Base-by-base conservation (phyloP, 202 grass and related monocot species). In the Saccharum hybrid region DNA sequence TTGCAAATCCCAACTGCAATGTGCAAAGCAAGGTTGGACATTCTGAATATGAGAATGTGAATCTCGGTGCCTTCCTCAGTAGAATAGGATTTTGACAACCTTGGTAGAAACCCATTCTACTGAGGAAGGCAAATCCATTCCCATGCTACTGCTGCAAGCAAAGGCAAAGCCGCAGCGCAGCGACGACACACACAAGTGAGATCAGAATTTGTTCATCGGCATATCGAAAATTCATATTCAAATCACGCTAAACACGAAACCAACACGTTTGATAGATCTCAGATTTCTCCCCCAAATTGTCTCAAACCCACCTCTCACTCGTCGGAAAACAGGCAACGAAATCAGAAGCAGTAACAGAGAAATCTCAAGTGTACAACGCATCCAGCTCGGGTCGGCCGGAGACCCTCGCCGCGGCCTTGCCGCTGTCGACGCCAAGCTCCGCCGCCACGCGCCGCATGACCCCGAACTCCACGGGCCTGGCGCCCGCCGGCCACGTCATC, bases 401-500 rank as follows among this genome's bases (percentile, higher is more conserved):
- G 78, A 82, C 28, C 70, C 81, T 81, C 21, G 49, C 74, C 9
- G 81, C 81, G 30, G 64, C 70, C 82, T 81, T 71, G 22, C 4
- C 48, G 5, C 75, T 21, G 49, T 93, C 86, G 64, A 98, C 81
- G 49, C 92, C 89, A 30, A 95, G 81, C 54, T 84, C 66, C 36
- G 23, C 71, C 78, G 94, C 69, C 36, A 95, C 70, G 49, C 79
- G 77, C 51, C 79, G 62, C 78, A 85, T 79, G 48, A 91, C 82
- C 52, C 66, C 83, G 39, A 89, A 39, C 52, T 86, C 89, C 10
- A 66, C 45, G 10, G 79, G 82, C 23, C 81, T 85, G 10, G 87
- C 85, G 71, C 62, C 87, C 16, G 87, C 85, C 63, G 92, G 96
- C 96, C 96, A 96, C 9, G 92, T 91, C 42, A 92, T 86, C 78